Evolutionary conservation across 2,329 filamentous ascomycete species (phyloP).

Genomic region (Fusarium sp.): DNA sequence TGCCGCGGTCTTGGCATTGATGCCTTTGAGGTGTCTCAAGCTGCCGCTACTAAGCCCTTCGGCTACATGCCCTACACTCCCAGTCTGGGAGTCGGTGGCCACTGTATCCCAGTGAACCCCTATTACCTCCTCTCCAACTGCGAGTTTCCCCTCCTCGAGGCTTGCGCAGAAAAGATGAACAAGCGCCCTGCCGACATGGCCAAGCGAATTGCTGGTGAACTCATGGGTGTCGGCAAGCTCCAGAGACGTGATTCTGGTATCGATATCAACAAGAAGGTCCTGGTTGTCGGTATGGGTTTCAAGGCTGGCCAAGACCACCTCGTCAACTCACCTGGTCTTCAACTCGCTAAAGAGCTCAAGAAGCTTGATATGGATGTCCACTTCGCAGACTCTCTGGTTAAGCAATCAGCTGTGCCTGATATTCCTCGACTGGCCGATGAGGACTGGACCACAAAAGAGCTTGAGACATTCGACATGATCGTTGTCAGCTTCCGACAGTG

Average conservation of each 20-base stretch:
- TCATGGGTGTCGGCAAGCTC: background rate
- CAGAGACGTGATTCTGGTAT: slow-evolving; percentile 29
- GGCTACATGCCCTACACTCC: slow-evolving; percentile 64
- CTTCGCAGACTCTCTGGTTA: slow-evolving; percentile 42
- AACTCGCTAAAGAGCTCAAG: slow-evolving; percentile 32
- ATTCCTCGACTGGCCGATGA: slow-evolving; percentile 33
- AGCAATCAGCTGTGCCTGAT: slow-evolving; percentile 28
- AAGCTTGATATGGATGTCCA: slow-evolving; percentile 33
- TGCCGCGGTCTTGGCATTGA: slow-evolving; percentile 60
- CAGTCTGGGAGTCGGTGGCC: slow-evolving; percentile 65
- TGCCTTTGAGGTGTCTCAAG: slow-evolving; percentile 62
- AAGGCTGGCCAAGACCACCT: slow-evolving; percentile 45
- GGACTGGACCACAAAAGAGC: slow-evolving; percentile 32
- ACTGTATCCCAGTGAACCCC: slow-evolving; percentile 69
- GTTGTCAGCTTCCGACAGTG: slow-evolving; percentile 34
- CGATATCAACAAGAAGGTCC: slow-evolving; percentile 20
- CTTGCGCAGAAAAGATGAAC: slow-evolving; percentile 59
- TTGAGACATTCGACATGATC: slow-evolving; percentile 40
- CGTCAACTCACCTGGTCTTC: slow-evolving; percentile 39
- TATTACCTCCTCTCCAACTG: slow-evolving; percentile 64
- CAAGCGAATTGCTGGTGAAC: slow-evolving; percentile 7
- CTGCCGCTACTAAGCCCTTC: slow-evolving; percentile 65
- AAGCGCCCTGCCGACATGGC: slow-evolving; percentile 52
- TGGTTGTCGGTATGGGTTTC: slow-evolving; percentile 43
- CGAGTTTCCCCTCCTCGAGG: slow-evolving; percentile 61